These are phyloP conservation scores for Hypoxylon sp. DNA, from an alignment of 2,329 filamentous ascomycete genomes.

Conservation along the genomic window DNA sequence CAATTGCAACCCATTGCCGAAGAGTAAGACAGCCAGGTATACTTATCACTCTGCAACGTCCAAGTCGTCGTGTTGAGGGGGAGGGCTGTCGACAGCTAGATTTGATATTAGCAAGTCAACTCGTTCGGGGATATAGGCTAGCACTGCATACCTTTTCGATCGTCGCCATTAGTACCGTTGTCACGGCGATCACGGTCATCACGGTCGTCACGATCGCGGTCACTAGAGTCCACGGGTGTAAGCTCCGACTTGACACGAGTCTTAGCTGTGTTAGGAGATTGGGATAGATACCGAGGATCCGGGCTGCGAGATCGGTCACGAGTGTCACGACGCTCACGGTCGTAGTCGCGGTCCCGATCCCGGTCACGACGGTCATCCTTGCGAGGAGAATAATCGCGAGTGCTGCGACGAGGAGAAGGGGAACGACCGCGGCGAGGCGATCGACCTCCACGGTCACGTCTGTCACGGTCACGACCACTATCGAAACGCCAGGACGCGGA, in stretches of 20 bases:
- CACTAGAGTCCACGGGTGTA: constrained; percentile 52
- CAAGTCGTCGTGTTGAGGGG: constrained; percentile 91
- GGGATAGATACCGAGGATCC: constrained; percentile 60
- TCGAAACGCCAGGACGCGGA: constrained; percentile 99
- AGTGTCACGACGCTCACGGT: constrained; percentile 68
- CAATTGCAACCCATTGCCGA: constrained; percentile 39
- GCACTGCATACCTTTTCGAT: constrained; percentile 81
- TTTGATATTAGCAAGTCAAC: constrained; percentile 39
- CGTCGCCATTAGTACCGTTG: constrained; percentile 85
- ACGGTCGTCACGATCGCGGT: constrained; percentile 74
- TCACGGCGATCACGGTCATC: constrained; percentile 83
- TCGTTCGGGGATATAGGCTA: constrained; percentile 31
- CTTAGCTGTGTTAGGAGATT: constrained; percentile 10
- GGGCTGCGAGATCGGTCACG: constrained; percentile 81
- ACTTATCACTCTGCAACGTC: constrained; percentile 85
- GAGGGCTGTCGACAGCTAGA: constrained; percentile 79
- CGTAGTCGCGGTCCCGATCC: constrained; percentile 73
- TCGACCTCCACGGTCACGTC: constrained; percentile 67
- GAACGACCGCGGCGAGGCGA: constrained; percentile 79
- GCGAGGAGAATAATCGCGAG: constrained; percentile 86
- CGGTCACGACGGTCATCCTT: constrained; percentile 89
- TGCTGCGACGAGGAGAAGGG: constrained; percentile 82
- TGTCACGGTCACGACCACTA: constrained; percentile 83
- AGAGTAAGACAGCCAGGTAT: constrained; percentile 41
- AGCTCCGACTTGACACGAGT: constrained; percentile 20